Evolutionary conservation across 306 rosid species (phyloP).

Genomic region (Alnus glutinosa): DNA sequence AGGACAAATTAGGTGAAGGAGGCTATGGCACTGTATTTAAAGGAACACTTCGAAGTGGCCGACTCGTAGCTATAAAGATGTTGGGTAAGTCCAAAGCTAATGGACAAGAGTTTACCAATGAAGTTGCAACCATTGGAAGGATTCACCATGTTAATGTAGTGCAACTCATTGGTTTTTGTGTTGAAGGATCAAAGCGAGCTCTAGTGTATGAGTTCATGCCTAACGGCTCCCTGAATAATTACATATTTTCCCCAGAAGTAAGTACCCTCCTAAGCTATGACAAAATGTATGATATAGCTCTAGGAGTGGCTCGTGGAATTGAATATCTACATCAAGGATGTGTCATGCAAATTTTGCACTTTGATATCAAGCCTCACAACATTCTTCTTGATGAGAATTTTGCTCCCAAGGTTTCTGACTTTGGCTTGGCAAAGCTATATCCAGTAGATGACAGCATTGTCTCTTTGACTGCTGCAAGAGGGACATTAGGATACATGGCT

Average conservation of each 20-base stretch:
- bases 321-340: constrained; percentile 3
- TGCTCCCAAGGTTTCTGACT: neutral
- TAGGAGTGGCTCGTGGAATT: constrained; percentile 4
- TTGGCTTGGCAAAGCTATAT: neutral
- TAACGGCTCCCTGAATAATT: constrained; percentile 32
- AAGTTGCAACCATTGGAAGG: constrained; percentile 20
- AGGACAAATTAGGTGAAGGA: constrained; percentile 20
- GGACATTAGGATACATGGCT: constrained; percentile 1
- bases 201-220: constrained; percentile 28
- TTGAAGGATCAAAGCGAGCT: constrained; percentile 22
- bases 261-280: neutral
- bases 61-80: constrained; percentile 22
- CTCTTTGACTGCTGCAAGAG: neutral
- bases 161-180: constrained; percentile 25
- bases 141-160: constrained; percentile 29
- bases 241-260: constrained; percentile 12
- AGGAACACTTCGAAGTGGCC: constrained; percentile 21
- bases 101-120: constrained; percentile 30
- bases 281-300: neutral
- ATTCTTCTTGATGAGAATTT: neutral
- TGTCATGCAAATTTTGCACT: neutral
- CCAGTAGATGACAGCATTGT: neutral
- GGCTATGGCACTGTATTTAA: constrained; percentile 23
- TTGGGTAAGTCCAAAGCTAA: constrained; percentile 4
- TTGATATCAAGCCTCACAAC: neutral